phyloP scores from a whole-genome alignment of 2,329 filamentous ascomycete genomes.

The Colletotrichum sp. region DNA sequence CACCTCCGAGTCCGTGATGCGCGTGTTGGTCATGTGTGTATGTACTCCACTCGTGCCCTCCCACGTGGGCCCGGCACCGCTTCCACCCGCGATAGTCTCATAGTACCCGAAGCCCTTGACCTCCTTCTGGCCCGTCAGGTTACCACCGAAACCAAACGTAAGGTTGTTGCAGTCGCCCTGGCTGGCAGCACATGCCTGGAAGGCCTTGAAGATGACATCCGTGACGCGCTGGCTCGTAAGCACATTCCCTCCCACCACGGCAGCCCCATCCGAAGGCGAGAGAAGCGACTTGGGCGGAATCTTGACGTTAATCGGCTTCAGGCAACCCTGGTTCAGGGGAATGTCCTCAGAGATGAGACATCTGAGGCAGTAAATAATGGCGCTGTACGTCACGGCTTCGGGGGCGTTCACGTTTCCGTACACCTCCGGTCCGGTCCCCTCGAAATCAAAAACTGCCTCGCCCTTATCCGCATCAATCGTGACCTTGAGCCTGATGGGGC shows the following conservation, averaged over 20 bases:
- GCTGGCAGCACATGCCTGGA: conserved; percentile 78
- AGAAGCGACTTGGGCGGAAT: conserved; percentile 78
- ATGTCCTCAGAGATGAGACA: conserved; percentile 83
- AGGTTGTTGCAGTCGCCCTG: conserved; percentile 87
- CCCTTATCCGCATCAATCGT: conserved; percentile 77
- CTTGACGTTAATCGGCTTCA: conserved; percentile 75
- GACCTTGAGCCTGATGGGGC: conserved; percentile 75
- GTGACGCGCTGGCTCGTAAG: conserved; percentile 49
- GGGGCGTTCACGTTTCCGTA: conserved; percentile 85
- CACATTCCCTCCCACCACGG: conserved; percentile 84
- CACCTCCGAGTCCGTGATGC: conserved; percentile 65
- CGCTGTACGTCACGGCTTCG: conserved; percentile 80
- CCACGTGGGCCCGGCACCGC: conserved; percentile 69
- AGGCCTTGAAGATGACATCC: conserved; percentile 66
- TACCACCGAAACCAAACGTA: conserved; percentile 75
- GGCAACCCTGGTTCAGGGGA: conserved; percentile 82
- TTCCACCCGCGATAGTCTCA: conserved; percentile 71
- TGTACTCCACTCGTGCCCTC: conserved; percentile 48
- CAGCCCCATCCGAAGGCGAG: conserved; percentile 76
- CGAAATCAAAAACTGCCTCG: conserved; percentile 82
- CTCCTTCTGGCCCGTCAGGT: conserved; percentile 38
- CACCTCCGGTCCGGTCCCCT: conserved; percentile 79
- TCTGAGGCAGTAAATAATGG: conserved; percentile 87
- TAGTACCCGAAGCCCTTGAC: conserved; percentile 51
- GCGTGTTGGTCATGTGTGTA: conserved; percentile 75